Evolutionary conservation across 257 asterid species (phyloP), one percentile per base, ranked within the genome.

Genomic region (Parsonsia alboflavescens): DNA sequence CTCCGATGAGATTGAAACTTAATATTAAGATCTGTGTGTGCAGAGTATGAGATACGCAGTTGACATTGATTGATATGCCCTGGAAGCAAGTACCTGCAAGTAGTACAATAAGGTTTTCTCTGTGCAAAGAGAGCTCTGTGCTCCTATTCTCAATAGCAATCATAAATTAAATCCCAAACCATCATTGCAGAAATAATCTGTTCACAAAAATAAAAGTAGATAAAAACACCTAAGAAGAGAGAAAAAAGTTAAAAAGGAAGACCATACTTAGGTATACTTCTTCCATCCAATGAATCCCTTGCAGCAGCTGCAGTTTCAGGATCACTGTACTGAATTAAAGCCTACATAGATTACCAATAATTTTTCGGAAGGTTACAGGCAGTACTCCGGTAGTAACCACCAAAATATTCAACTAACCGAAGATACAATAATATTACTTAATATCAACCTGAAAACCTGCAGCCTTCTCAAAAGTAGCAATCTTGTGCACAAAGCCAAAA

Each of bases 1-100:
- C 97, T 91, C 76, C 96, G 89, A 74, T 89, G 90, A 46, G 97
- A 92, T 76, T 92, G 97, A 81, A 92, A 92, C 86, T 92, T 92
- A 71, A 92, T 90, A 84, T 84, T 92, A 84, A 92, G 83, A 84
- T 92, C 97, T 5, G 88, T 88, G 74, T 92, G 97, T 24, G 95
- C 97, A 71, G 97, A 92, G 89, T 89, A 90, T 24, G 96, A 90
- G 81, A 90, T 90, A 56, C 96, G 96, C 78, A 92, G 82, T 77
- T 86, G 75, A 68, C 95, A 86, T 68, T 86, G 86, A 17, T 75
- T 83, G 77, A 90, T 88, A 85, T 89, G 95, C 54, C 81, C 84
- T 10, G 96, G 96, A 64, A 92, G 96, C 78, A 92, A 89, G 87
- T 92, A 92, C 85, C 96, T 92, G 86, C 75, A 81, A 64, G 57